phyloP scores from a whole-genome alignment of 2,329 filamentous ascomycete genomes.

The Chaetothyriales sp. region DNA sequence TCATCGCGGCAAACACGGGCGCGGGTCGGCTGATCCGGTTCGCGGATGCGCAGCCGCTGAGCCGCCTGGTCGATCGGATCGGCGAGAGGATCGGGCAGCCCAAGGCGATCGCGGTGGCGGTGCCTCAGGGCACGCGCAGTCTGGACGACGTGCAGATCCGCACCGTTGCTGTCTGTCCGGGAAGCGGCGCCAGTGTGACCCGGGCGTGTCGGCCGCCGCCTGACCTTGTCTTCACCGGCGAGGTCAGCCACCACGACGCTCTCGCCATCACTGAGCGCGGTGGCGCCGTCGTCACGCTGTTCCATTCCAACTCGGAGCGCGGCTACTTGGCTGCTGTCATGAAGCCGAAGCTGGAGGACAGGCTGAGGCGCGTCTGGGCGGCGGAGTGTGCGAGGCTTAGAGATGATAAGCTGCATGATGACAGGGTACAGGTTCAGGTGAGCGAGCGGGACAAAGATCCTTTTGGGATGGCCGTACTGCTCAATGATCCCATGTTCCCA shows the following conservation, averaged over 20 bases:
- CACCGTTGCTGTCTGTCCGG: slow-evolving; percentile 75
- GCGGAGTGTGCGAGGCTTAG: slow-evolving; percentile 29
- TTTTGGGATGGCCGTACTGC: slow-evolving; percentile 53
- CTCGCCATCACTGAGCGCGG: slow-evolving; percentile 73
- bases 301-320: slow-evolving; percentile 87
- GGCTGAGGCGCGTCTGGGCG: slow-evolving; percentile 43
- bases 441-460: slow-evolving; percentile 77
- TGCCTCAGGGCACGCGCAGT: slow-evolving; percentile 40
- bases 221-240: slow-evolving; percentile 77
- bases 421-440: slow-evolving; percentile 49
- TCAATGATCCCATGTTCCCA: too few relatives aligned
- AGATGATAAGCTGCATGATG: slow-evolving; percentile 33
- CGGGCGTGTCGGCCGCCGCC: slow-evolving; percentile 39
- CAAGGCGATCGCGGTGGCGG: slow-evolving; percentile 47
- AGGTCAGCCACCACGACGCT: slow-evolving; percentile 86
- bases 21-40: slow-evolving; percentile 48
- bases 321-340: slow-evolving; percentile 63
- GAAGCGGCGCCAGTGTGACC: slow-evolving; percentile 61
- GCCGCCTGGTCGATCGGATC: slow-evolving; percentile 46
- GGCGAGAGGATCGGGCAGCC: slow-evolving; percentile 50
- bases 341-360: slow-evolving; percentile 45
- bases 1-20: slow-evolving; percentile 34
- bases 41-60: slow-evolving; percentile 35
- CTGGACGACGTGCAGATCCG: slow-evolving; percentile 43
- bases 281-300: slow-evolving; percentile 65